phyloP scores from a whole-genome alignment of 2,329 filamentous ascomycete genomes.

The Leptosphaerulina australis region DNA sequence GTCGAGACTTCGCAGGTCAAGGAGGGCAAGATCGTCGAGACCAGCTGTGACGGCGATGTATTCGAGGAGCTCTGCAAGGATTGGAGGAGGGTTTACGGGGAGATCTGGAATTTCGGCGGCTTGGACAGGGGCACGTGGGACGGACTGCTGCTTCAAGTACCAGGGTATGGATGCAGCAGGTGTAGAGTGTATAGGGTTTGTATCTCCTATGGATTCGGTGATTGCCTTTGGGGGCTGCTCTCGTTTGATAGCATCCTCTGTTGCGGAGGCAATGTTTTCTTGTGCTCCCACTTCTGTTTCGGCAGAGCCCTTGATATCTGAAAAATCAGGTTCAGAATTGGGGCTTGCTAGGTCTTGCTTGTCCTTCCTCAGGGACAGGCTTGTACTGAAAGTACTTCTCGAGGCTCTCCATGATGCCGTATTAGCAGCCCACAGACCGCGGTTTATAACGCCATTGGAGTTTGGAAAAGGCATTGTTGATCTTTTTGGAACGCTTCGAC shows the following conservation, averaged over 20 bases:
- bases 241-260: not conserved
- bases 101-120: constrained; percentile 66
- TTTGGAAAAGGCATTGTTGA: not conserved
- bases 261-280: not conserved
- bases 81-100: constrained; percentile 71
- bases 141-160: constrained; percentile 72
- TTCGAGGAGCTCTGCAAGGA: constrained; percentile 74
- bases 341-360: constrained; percentile 15
- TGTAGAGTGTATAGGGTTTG: constrained; percentile 10
- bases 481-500: constrained; percentile 20
- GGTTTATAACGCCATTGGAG: constrained; percentile 15
- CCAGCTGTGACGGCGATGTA: constrained; percentile 85
- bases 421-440: constrained; percentile 9
- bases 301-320: constrained; percentile 8
- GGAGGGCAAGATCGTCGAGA: constrained; percentile 76
- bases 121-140: constrained; percentile 46
- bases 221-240: not conserved
- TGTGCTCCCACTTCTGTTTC: not conserved
- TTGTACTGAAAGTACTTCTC: constrained; percentile 32
- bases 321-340: constrained; percentile 26
- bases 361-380: constrained; percentile 18
- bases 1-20: constrained; percentile 84
- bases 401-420: constrained; percentile 9
- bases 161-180: constrained; percentile 64
- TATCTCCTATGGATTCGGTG: constrained; percentile 8